phyloP scores from a whole-genome alignment of 768 basidiomycete species.

The Boletus tylopilopsis region DNA sequence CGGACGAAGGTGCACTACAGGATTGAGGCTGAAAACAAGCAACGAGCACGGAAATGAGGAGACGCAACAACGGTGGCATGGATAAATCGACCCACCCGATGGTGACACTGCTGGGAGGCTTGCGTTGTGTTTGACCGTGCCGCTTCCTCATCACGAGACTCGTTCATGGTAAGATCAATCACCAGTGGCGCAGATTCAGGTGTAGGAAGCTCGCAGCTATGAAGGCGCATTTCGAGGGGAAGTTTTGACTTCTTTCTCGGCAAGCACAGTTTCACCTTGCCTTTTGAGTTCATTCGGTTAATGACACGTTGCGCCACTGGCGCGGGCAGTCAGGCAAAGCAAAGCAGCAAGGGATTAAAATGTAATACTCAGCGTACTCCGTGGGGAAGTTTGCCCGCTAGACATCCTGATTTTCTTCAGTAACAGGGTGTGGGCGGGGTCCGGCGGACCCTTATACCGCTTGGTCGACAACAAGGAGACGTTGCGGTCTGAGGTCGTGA shows the following conservation, averaged over 20 bases:
- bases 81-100: slow-evolving; percentile 13
- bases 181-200: slow-evolving; percentile 2
- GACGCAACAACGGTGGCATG: neutral
- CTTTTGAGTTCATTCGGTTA: slow-evolving; percentile 25
- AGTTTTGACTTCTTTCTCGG: slow-evolving; percentile 13
- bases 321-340: slow-evolving; percentile 2
- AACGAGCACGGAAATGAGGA: neutral
- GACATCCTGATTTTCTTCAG: slow-evolving; percentile 22
- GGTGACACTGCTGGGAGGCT: neutral
- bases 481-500: slow-evolving; percentile 1
- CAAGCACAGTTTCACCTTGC: slow-evolving; percentile 20
- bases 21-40: slow-evolving; percentile 7
- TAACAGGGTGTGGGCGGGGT: slow-evolving; percentile 2
- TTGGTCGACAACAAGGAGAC: slow-evolving; percentile 11
- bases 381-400: slow-evolving; percentile 12
- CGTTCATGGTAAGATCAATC: slow-evolving; percentile 23
- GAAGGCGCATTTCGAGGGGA: slow-evolving; percentile 18
- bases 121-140: neutral
- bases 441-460: slow-evolving; percentile 3
- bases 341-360: neutral
- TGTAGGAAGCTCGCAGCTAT: slow-evolving; percentile 5
- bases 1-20: neutral
- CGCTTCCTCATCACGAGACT: neutral
- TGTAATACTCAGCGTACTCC: slow-evolving; percentile 20
- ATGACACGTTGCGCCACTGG: slow-evolving; percentile 28